Evolutionary conservation across 257 asterid genomes (phyloP), one percentile per base, ranked within the genome.

Genomic region (Leptodermis oblonga): DNA sequence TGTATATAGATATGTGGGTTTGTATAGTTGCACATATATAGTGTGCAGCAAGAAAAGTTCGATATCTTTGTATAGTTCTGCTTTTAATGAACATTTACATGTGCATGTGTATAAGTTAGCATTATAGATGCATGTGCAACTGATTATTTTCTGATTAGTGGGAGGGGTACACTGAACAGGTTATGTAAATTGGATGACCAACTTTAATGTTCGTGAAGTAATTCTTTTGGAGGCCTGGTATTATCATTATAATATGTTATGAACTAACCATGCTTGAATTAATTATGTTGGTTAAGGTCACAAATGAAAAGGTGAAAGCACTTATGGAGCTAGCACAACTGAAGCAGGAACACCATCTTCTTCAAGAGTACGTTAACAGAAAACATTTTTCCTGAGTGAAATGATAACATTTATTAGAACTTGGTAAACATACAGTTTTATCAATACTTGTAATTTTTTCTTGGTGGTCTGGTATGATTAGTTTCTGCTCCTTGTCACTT

Each of bases 241-340:
- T 2, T 52, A 18, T 62, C 52, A 20, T 31, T 34, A 30, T 52
- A 0, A 70, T 73, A 75, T 49, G 26, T 55, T 46, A 52, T 39
- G 20, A 56, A 65, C 26, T 28, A 33, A 25, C 41, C 37, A 23
- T 18, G 33, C 12, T 67, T 45, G 59, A 69, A 68, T 17, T 45
- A 34, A 41, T 56, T 80, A 65, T 25, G 31, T 76, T 72, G 81
- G 74, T 78, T 51, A 65, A 94, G 99, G 99, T 94, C 74, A 94
- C 99, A 23, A 84, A 84, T 78, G 99, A 94, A 81, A 94, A 94
- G 81, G 99, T 94, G 70, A 89, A 84, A 84, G 87, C 90, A 48
- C 92, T 94, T 18, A 83, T 94, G 99, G 97, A 91, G 80, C 81
- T 94, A 65, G 99, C 99, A 58, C 92, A 82, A 75, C 70, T 89